These are phyloP conservation scores for Amaranthus palmeri DNA, from an alignment of 148 eudicot species.

Conservation along the genomic window DNA sequence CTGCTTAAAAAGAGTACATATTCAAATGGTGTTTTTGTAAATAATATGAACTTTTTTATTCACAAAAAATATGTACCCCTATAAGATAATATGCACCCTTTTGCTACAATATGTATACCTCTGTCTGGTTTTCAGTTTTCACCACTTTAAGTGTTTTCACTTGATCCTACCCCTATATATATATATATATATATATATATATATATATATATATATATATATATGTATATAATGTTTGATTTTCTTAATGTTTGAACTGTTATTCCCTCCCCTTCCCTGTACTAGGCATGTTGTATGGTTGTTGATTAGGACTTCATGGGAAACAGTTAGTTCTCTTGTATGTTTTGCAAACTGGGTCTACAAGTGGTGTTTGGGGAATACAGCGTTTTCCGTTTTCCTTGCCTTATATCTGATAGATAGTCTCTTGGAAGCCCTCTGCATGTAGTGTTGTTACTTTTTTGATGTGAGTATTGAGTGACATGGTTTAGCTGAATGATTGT, in stretches of 20 bases:
- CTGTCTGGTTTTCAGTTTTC: no score
- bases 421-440: neutral
- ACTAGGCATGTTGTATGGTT: neutral
- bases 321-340: neutral
- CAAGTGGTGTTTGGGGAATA: neutral
- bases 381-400: neutral
- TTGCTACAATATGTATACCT: no score
- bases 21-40: no score
- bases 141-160: no score
- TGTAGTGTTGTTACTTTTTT: neutral
- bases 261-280: neutral
- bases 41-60: no score
- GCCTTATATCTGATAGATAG: no score
- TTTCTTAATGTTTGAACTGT: neutral
- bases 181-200: neutral
- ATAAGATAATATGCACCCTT: no score
- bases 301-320: neutral
- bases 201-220: no score
- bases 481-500: constrained; percentile 1
- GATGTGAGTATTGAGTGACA: neutral
- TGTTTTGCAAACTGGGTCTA: neutral
- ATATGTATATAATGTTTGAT: neutral
- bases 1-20: no score
- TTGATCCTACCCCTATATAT: no score
- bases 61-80: no score